Percentiles rank a stretch among this genome's conserved stretches.
Evolutionary conservation across 2,329 filamentous ascomycete species (phyloP).

Genomic region (Dryadomyces quercivorus): DNA sequence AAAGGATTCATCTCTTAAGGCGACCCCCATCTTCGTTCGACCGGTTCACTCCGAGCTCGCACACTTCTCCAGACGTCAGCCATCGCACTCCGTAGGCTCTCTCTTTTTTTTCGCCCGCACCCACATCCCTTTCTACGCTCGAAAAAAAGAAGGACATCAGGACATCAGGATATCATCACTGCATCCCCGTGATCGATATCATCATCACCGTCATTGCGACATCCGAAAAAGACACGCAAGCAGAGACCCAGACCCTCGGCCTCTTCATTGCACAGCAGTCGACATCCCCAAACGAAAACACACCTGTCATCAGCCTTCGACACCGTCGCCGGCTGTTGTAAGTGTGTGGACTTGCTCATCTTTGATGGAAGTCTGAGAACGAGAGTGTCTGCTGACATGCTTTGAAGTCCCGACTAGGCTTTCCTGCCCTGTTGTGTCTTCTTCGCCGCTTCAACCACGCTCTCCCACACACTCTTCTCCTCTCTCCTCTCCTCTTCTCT

Average conservation of each 20-base stretch:
- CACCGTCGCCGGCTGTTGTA: constrained; percentile 13
- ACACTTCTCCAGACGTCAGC: not conserved
- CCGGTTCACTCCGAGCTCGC: constrained; percentile 9
- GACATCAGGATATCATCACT: not conserved
- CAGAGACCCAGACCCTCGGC: not conserved
- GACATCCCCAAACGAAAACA: not conserved
- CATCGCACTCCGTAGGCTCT: not conserved
- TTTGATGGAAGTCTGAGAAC: constrained; percentile 11
- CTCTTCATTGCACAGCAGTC: not conserved
- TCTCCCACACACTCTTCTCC: not conserved
- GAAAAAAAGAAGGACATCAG: not conserved
- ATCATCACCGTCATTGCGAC: not conserved
- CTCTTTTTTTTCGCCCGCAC: not conserved
- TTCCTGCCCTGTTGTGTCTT: constrained; percentile 6
- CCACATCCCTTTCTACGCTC: not conserved
- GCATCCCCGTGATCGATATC: not conserved
- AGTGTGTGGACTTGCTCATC: constrained; percentile 11
- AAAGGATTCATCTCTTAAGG: not conserved
- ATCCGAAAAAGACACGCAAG: not conserved
- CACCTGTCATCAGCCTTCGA: constrained; percentile 13
- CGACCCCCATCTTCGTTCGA: constrained; percentile 3
- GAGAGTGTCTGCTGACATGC: constrained; percentile 11
- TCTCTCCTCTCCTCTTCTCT: not conserved
- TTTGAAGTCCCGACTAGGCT: constrained; percentile 10
- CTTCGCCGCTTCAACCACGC: constrained; percentile 1